A percentile compares a stretch with the other conserved stretches of the same genome.
These are phyloP conservation scores for Mortierella antarctica DNA, from an alignment of 192 early-diverging fungal species.

Conservation along the genomic window DNA sequence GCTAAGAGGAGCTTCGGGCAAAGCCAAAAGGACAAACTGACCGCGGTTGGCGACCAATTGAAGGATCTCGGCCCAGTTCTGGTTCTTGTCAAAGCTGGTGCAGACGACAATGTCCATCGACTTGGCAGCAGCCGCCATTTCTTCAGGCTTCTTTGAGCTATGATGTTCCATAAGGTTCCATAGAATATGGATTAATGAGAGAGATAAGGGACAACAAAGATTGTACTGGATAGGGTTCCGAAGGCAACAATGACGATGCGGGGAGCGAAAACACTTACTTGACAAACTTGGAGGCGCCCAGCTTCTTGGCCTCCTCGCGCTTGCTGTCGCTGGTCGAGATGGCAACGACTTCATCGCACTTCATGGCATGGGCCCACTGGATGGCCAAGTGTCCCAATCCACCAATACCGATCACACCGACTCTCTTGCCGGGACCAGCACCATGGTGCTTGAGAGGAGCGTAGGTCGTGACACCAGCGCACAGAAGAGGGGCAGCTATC, in stretches of 20 bases:
- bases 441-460: conserved; percentile 64
- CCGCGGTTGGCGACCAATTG: conserved; percentile 66
- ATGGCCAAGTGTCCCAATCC: conserved; percentile 78
- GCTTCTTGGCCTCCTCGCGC: conserved; percentile 62
- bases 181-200: not conserved
- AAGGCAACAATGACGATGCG: not conserved
- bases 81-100: conserved; percentile 42
- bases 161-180: not conserved
- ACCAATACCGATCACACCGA: conserved; percentile 77
- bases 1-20: conserved; percentile 67
- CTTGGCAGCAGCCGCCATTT: conserved; percentile 23
- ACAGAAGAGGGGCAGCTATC: conserved; percentile 81
- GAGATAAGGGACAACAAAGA: not conserved
- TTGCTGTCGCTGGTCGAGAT: conserved; percentile 68
- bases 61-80: conserved; percentile 61
- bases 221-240: not conserved
- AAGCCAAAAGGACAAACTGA: conserved; percentile 71
- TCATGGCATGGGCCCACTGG: conserved; percentile 70
- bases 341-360: conserved; percentile 64
- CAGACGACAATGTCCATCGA: conserved; percentile 52
- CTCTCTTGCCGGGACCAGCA: conserved; percentile 57
- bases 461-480: conserved; percentile 86
- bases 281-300: conserved; percentile 70
- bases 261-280: conserved; percentile 16
- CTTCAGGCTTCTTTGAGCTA: conserved; percentile 39